Evolutionary conservation across 495 filamentous ascomycete species (phyloP), one percentile per base, ranked within the genome.

Genomic region (Parachaetomium inaequale): DNA sequence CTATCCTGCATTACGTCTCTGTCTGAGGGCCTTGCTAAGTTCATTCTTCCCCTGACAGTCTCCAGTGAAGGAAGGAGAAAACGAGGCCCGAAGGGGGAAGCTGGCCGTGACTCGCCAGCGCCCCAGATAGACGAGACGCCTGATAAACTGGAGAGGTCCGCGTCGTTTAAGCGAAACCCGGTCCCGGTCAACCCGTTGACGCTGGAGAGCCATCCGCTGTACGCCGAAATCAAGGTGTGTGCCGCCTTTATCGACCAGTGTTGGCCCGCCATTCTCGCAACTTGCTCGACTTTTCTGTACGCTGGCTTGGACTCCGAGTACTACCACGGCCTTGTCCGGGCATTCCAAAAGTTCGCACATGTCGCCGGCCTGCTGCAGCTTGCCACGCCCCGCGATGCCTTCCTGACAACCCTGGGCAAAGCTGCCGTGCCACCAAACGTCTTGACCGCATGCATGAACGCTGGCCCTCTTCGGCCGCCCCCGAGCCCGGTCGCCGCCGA

Each of bases 301-400:
- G 92, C 95, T 21, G 85, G 92, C 0, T 75, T 98, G 11, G 94
- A 98, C 68, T 87, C 91, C n/a, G 93, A 96, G 43, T 96, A 92
- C 63, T 98, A 96, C 63, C 92, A 96, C 64, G 86, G 86, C 26
- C 82, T 98, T 2, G 92, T 98, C n/a, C 84, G 93, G 52, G 89
- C 92, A 0, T 93, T 98, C 66, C 94, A 98, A 68, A 96, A 96
- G 66, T 88, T 98, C 69, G 88, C 95, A 1, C 94, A 98, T 70
- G 94, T 97, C 8, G 91, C 94, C 23, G 94, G 94, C 15, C 79
- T 98, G 58, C 78, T 98, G 21, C 83, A 90, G 55, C 82, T 97
- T 21, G 78, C 82, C 26, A 96, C 94, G 2, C 91, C 94, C 12
- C 79, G 95, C 58, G 94, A 98, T 80, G 93, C 94, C 4, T 96